These are phyloP conservation scores for Cladorrhinum sp. DNA, from an alignment of 2,329 filamentous ascomycete species.

Conservation along the genomic window DNA sequence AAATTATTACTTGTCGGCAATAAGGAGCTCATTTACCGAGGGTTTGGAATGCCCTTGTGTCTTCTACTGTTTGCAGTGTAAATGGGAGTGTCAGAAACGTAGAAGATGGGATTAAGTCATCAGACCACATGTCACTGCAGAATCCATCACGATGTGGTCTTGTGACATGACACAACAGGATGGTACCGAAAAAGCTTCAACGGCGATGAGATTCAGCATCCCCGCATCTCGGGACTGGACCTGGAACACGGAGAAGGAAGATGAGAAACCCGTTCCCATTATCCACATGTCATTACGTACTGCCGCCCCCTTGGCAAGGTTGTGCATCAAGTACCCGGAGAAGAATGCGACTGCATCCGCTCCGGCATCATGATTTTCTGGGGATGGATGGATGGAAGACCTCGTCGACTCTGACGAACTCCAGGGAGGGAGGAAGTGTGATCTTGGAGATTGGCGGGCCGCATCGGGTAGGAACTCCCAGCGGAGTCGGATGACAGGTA, in stretches of 20 bases:
- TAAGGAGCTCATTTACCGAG: neutral
- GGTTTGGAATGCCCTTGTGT: neutral
- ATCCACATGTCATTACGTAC: constrained; percentile 19
- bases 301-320: constrained; percentile 8
- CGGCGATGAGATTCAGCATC: neutral
- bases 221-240: neutral
- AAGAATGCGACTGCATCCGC: constrained; percentile 10
- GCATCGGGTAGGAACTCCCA: neutral
- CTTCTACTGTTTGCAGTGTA: neutral
- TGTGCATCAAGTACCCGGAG: constrained; percentile 8
- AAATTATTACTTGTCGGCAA: neutral
- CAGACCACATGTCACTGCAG: neutral
- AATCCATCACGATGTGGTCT: neutral
- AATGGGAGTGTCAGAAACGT: neutral
- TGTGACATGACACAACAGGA: neutral
- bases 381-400: neutral
- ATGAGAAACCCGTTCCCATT: neutral
- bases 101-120: neutral
- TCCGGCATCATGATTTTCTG: neutral
- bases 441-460: constrained; percentile 4
- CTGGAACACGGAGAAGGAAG: constrained; percentile 10
- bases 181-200: neutral
- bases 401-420: neutral
- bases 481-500: neutral
- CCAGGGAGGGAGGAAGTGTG: neutral